Evolutionary conservation across 352 stramenopile genomes (phyloP).

Genomic region (Hyaloperonospora arabidopsidis): DNA sequence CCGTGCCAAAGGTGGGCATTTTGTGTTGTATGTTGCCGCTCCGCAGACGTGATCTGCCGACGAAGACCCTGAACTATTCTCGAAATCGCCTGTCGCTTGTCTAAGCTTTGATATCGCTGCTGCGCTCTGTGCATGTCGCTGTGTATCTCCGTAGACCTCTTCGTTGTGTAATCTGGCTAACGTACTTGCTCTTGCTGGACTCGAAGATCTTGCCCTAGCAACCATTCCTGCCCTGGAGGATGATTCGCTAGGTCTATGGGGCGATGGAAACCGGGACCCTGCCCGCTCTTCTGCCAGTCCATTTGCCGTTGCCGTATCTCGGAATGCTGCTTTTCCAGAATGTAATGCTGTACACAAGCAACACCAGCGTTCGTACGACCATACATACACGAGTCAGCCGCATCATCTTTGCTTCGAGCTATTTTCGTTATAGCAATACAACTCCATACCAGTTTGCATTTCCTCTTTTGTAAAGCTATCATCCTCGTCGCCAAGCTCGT

Average conservation of each 20-base stretch:
- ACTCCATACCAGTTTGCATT: conserved; percentile 71
- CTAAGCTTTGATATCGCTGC: conserved; percentile 62
- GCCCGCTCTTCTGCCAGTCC: conserved; percentile 39
- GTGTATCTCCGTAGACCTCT: conserved; percentile 31
- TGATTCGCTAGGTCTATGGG: conserved; percentile 24
- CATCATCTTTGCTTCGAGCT: neutral
- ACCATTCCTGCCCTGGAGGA: conserved; percentile 15
- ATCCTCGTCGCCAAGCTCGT: conserved; percentile 87
- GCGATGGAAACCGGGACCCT: conserved; percentile 48
- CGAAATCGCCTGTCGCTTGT: conserved; percentile 26
- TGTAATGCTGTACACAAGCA: conserved; percentile 38
- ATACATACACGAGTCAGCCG: conserved; percentile 2
- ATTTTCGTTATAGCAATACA: neutral
- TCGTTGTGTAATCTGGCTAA: conserved; percentile 26
- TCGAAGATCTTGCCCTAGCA: conserved; percentile 22
- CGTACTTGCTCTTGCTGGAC: conserved; percentile 14
- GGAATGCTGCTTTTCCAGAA: conserved; percentile 68
- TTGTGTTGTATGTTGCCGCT: conserved; percentile 19
- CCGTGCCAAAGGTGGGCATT: conserved; percentile 17
- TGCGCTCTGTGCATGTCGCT: conserved; percentile 68
- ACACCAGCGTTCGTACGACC: neutral
- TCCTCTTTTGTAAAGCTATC: conserved; percentile 94
- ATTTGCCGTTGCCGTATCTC: conserved; percentile 43
- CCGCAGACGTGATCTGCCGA: conserved; percentile 15
- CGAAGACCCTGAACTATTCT: conserved; percentile 22